Evolutionary conservation across 225 moss, liverwort and hornwort genomes (phyloP).

Genomic region (Pseudisothecium myosuroides): DNA sequence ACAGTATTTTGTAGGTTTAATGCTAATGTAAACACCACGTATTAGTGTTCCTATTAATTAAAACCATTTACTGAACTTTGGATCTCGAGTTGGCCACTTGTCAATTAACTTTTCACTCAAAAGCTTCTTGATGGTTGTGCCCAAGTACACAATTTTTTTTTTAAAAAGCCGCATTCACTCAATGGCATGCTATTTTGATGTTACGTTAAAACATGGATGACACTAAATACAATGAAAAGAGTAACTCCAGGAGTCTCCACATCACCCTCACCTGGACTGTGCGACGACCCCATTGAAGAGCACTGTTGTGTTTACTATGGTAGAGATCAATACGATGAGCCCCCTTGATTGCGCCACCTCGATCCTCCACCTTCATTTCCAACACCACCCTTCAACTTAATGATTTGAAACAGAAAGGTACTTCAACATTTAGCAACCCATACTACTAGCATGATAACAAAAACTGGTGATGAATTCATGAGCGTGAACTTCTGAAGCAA

Average conservation of each 20-base stretch:
- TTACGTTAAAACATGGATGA: neutral
- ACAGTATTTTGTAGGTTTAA: neutral
- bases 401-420: neutral
- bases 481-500: neutral
- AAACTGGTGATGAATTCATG: neutral
- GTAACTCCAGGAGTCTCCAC: neutral
- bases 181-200: neutral
- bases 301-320: slow-evolving; percentile 66
- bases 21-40: neutral
- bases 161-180: no score
- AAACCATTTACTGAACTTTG: neutral
- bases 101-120: neutral
- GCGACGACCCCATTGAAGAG: slow-evolving; percentile 89
- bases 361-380: slow-evolving; percentile 75
- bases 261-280: slow-evolving; percentile 56
- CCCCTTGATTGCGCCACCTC: slow-evolving; percentile 93
- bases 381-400: neutral
- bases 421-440: neutral
- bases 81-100: neutral
- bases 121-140: neutral
- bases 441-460: neutral
- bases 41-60: neutral
- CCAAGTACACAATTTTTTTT: neutral
- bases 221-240: neutral
- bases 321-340: slow-evolving; percentile 80